These are phyloP conservation scores for Fusarium temperatum DNA, from an alignment of 2,329 filamentous ascomycete genomes.

Conservation along the genomic window DNA sequence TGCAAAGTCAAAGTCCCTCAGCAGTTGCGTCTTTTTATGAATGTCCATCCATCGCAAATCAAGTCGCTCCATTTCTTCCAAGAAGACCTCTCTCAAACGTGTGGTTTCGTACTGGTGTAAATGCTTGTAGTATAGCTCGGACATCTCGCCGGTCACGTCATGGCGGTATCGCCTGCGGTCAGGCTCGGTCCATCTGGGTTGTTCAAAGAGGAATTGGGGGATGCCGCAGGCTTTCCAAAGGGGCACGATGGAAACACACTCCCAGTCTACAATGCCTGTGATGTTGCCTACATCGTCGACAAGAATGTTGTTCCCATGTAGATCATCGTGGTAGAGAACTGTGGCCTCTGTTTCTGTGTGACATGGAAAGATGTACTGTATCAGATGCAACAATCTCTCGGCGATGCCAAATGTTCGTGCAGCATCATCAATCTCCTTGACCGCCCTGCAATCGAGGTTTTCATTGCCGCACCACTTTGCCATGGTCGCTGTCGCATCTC, in stretches of 20 bases:
- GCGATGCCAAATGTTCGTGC: slow-evolving; percentile 37
- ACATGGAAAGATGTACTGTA: slow-evolving; percentile 46
- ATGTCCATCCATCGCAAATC: slow-evolving; percentile 45
- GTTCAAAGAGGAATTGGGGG: slow-evolving; percentile 47
- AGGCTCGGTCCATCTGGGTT: slow-evolving; percentile 1
- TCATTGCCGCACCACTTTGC: background rate
- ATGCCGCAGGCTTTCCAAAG: slow-evolving; percentile 49
- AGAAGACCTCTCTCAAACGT: slow-evolving; percentile 44
- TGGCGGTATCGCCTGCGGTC: slow-evolving; percentile 37
- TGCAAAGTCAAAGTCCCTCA: slow-evolving; percentile 22
- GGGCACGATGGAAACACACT: slow-evolving; percentile 53
- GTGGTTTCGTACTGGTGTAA: slow-evolving; percentile 52
- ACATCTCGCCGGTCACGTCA: background rate
- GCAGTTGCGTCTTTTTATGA: background rate
- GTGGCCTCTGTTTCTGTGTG: slow-evolving; percentile 39
- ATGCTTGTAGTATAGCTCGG: slow-evolving; percentile 50
- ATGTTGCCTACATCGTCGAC: slow-evolving; percentile 48
- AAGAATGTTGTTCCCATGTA: slow-evolving; percentile 51
- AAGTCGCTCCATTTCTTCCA: slow-evolving; percentile 43
- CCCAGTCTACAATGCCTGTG: slow-evolving; percentile 54
- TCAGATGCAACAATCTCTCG: slow-evolving; percentile 39
- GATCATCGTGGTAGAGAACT: slow-evolving; percentile 49
- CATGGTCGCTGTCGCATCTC: background rate
- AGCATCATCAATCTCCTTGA: slow-evolving; percentile 46
- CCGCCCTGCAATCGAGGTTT: slow-evolving; percentile 19